Evolutionary conservation across 2,329 filamentous ascomycete genomes (phyloP).

Genomic region (Sordariomycetes sp.): DNA sequence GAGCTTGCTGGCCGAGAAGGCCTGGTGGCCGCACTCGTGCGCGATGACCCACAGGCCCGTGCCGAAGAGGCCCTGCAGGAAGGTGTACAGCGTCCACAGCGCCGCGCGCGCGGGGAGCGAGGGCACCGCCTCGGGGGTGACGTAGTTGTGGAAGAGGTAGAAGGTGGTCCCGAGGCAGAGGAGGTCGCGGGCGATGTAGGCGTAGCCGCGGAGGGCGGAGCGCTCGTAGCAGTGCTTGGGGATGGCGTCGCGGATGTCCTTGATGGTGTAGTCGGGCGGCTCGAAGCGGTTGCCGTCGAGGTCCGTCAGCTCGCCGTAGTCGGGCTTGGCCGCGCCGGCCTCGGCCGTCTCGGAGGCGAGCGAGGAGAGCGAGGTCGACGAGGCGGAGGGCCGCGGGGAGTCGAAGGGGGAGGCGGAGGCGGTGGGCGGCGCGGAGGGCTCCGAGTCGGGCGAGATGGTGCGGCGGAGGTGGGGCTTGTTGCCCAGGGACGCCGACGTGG

Average conservation of each 20-base stretch:
- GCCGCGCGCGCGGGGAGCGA: constrained; percentile 54
- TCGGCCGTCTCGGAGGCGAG: constrained; percentile 53
- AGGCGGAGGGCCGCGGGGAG: constrained; percentile 55
- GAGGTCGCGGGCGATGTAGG: constrained; percentile 78
- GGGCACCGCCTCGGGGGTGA: constrained; percentile 75
- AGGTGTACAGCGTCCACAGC: constrained; percentile 56
- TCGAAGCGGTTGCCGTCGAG: constrained; percentile 93
- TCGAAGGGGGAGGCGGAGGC: constrained; percentile 47
- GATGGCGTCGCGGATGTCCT: constrained; percentile 93
- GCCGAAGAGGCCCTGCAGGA: constrained; percentile 63
- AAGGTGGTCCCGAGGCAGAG: constrained; percentile 65
- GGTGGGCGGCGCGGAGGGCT: constrained; percentile 16
- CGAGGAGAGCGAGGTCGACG: constrained; percentile 87
- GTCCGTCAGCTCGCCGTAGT: constrained; percentile 64
- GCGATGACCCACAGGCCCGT: constrained; percentile 62
- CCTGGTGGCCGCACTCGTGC: constrained; percentile 68
- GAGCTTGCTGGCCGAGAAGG: constrained; percentile 85
- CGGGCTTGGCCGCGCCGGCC: constrained; percentile 28
- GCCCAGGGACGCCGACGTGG: constrained; percentile 6
- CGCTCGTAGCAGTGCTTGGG: constrained; percentile 95
- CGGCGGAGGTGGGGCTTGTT: constrained; percentile 14
- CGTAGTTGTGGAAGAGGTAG: constrained; percentile 77
- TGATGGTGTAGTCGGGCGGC: constrained; percentile 92
- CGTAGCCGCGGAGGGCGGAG: constrained; percentile 62
- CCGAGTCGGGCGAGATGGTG: constrained; percentile 16